A percentile compares a stretch with the other conserved stretches of the same genome.
Evolutionary conservation across 257 asterid species (phyloP).

Genomic region (Striga asiatica): DNA sequence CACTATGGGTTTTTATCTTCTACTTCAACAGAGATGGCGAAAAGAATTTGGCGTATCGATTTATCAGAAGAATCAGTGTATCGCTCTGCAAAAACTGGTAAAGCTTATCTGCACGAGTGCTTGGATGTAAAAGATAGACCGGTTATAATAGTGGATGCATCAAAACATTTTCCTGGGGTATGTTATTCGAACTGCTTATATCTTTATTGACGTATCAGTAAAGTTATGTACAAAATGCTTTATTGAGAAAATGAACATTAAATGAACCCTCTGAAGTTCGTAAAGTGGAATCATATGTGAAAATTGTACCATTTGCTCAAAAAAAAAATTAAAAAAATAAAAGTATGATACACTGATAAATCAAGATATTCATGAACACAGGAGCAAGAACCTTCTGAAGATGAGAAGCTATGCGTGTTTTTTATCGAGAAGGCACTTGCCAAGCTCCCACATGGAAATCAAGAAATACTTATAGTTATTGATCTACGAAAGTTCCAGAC

Average conservation of each 20-base stretch:
- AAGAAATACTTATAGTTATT: conserved; percentile 56
- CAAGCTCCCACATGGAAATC: conserved; percentile 54
- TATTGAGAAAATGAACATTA: too few relatives aligned
- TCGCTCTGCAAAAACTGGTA: conserved; percentile 48
- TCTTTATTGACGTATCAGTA: too few relatives aligned
- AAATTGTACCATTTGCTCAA: too few relatives aligned
- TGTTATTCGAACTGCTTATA: too few relatives aligned
- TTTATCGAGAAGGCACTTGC: conserved; percentile 75
- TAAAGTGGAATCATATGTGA: too few relatives aligned
- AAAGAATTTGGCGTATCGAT: conserved; percentile 62
- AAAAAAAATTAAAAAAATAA: too few relatives aligned
- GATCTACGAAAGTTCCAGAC: conserved; percentile 64
- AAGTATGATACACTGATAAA: too few relatives aligned
- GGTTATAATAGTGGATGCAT: conserved; percentile 52
- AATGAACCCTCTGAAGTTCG: too few relatives aligned
- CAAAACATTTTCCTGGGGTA: conserved; percentile 87
- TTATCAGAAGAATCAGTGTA: conserved; percentile 63
- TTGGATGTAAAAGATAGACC: conserved; percentile 55
- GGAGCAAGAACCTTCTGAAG: conserved; percentile 46
- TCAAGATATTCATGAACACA: conserved; percentile 13
- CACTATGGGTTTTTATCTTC: conserved; percentile 12
- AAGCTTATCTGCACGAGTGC: conserved; percentile 56
- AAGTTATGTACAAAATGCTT: too few relatives aligned
- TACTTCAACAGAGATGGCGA: conserved; percentile 54
- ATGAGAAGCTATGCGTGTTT: conserved; percentile 69